Evolutionary conservation across 2,329 filamentous ascomycete genomes (phyloP).

Genomic region (Talaromyces sp.): DNA sequence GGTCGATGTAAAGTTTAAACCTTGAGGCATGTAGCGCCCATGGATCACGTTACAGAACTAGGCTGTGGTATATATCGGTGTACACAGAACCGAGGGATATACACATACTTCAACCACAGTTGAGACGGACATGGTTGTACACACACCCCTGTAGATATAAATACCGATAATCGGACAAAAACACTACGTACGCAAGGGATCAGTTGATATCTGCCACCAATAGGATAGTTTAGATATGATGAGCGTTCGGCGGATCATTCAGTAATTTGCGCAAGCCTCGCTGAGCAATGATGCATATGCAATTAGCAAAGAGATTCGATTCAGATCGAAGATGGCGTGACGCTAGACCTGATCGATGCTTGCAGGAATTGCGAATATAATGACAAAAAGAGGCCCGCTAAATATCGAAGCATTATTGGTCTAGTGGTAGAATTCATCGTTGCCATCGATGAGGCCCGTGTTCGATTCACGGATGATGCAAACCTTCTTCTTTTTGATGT

Average conservation of each 20-base stretch:
- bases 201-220: neutral
- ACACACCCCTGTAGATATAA: neutral
- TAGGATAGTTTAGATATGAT: neutral
- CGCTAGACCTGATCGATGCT: neutral
- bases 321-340: neutral
- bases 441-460: constrained; percentile 23
- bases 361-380: neutral
- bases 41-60: too few relatives aligned
- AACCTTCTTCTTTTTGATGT: neutral
- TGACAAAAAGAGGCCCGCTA: neutral
- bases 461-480: constrained; percentile 23
- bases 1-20: neutral
- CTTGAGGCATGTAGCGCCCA: neutral
- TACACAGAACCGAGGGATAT: neutral
- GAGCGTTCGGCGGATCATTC: neutral
- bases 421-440: constrained; percentile 23
- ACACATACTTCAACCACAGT: neutral
- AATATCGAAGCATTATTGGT: constrained; percentile 19
- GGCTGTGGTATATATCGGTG: neutral
- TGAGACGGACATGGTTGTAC: neutral
- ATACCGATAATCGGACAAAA: neutral
- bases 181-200: neutral
- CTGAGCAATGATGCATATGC: neutral
- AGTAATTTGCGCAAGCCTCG: neutral
- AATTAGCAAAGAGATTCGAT: neutral